Percentiles rank a stretch among this genome's conserved stretches.
Evolutionary conservation across 495 filamentous ascomycete species (phyloP).

Genomic region (Corynascus novoguineensis): DNA sequence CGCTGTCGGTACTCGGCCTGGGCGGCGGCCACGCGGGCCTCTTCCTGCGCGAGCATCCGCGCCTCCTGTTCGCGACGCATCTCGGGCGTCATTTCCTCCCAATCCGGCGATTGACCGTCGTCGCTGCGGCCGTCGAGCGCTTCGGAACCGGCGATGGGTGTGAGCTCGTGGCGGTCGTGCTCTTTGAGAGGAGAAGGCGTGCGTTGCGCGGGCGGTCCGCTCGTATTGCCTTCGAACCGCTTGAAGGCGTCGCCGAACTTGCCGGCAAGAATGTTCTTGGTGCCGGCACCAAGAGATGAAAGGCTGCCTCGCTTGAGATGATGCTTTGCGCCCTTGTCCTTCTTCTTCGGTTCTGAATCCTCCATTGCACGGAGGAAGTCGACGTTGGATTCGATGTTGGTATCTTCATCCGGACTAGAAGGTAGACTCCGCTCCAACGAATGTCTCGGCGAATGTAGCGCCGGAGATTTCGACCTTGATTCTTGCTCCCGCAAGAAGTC

Average conservation of each 20-base stretch:
- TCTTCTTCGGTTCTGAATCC: constrained; percentile 60
- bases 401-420: constrained; percentile 50
- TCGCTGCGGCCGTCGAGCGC: constrained; percentile 65
- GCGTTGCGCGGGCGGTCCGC: constrained; percentile 39
- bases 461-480: constrained; percentile 34
- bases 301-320: constrained; percentile 80
- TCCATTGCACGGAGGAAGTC: constrained; percentile 84
- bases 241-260: constrained; percentile 96
- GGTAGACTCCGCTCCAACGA: constrained; percentile 30
- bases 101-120: constrained; percentile 53
- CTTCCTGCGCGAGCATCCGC: constrained; percentile 76
- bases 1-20: constrained; percentile 85
- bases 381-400: constrained; percentile 76
- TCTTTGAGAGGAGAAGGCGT: constrained; percentile 54
- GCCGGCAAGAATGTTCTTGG: constrained; percentile 80
- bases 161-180: constrained; percentile 50
- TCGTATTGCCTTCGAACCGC: constrained; percentile 64
- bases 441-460: constrained; percentile 33
- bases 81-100: constrained; percentile 77
- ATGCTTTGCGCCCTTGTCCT: constrained; percentile 57
- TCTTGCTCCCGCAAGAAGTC: constrained; percentile 67
- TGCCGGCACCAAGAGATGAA: constrained; percentile 64
- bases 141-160: constrained; percentile 72
- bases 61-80: constrained; percentile 87
- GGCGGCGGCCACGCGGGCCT: constrained; percentile 83